Evolutionary conservation across 108 stramenopile species (phyloP).

Genomic region (Heterococcus sp.): DNA sequence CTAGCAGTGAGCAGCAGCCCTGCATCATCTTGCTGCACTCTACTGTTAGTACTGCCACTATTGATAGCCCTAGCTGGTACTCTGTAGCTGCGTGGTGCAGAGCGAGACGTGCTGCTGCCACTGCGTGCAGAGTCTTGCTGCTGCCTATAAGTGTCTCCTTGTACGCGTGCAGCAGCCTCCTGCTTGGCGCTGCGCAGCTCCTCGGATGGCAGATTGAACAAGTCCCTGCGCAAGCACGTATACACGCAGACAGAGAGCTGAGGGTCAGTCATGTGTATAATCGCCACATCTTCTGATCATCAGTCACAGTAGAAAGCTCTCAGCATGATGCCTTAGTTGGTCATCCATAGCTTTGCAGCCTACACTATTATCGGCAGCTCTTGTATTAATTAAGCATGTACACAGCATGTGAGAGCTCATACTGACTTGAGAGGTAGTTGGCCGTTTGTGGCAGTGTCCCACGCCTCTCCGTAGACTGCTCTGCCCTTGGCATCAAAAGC

Average conservation of each 20-base stretch:
- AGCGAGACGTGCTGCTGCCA: not conserved
- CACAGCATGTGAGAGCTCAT: no score
- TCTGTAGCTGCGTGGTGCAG: not conserved
- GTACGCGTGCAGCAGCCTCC: not conserved
- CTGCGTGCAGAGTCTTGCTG: no score
- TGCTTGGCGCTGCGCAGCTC: not conserved
- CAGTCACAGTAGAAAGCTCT: no score
- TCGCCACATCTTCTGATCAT: no score
- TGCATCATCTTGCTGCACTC: not conserved
- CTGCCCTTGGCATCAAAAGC: constrained; percentile 17
- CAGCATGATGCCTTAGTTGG: no score
- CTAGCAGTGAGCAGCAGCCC: not conserved
- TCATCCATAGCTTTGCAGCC: no score
- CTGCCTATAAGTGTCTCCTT: not conserved
- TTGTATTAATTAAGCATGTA: no score
- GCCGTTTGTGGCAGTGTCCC: constrained; percentile 17
- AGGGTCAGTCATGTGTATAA: no score
- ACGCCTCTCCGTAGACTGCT: constrained; percentile 30
- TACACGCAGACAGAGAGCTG: no score
- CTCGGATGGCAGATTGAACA: not conserved
- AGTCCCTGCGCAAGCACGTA: not conserved
- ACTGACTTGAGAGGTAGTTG: constrained; percentile 36
- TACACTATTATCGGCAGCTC: no score
- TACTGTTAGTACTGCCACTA: not conserved
- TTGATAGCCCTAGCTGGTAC: not conserved